Evolutionary conservation across 169 alveolate species (phyloP), one percentile per base, ranked within the genome.

Genomic region (Cryptosporidium meleagridis): DNA sequence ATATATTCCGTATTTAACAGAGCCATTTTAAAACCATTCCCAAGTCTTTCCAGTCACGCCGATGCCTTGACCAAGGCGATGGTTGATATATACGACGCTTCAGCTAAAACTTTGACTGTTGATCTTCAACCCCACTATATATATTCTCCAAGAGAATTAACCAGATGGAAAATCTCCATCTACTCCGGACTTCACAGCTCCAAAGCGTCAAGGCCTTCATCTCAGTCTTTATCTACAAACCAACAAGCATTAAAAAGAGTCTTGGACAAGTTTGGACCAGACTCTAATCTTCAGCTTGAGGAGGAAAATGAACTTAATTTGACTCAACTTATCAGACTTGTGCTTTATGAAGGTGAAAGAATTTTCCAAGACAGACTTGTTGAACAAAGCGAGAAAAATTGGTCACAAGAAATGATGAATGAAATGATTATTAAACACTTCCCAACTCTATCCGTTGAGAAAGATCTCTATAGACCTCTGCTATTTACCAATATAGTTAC

Each of bases 121-220:
- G 99, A 97, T 93, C 94, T 94, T 68, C 98, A 97, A 92, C 98
- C 99, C 33, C 99, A 98, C 94, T 98, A 98, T 93, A 96, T 97
- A 69, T 98, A 97, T 93, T 97, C 99, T 23, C 99, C 99, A 2
- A 93, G 99, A 85, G 99, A 98, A 85, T 96, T 98, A 70, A 97
- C 99, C 5, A 94, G 99, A 85, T 98, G 99, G 99, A 97, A 98
- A 86, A 95, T 96, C 69, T 98, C 99, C 10, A 91, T 98, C 33
- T 94, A 51, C 51, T 71, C 85, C 16, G 85, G 85, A 12, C 37
- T 71, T 26, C 85, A 71, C 52, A n/a, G 31, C 33, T 48, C 52
- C 7, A 71, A 14, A 8, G 18, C 0, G 9, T 8, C 48, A 9
- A 7, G 69, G 51, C 3, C 33, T 1, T 59, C 69, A 61, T 33